A percentile compares a stretch with the other conserved stretches of the same genome.
phyloP scores from a whole-genome alignment of 2,329 filamentous ascomycete genomes.

The Rosellinia necatrix region DNA sequence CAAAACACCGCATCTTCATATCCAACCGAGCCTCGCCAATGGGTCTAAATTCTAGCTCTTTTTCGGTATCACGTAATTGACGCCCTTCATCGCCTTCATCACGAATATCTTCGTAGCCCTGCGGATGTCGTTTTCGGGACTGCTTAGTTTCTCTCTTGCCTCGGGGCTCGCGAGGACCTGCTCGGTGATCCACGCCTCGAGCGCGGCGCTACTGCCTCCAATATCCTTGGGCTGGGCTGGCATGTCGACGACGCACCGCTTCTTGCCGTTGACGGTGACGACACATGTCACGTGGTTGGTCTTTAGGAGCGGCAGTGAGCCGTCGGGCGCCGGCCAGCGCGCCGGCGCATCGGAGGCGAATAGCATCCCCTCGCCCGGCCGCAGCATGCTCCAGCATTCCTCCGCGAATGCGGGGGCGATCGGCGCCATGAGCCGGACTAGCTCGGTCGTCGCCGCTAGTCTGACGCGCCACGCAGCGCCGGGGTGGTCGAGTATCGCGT shows the following conservation, averaged over 20 bases:
- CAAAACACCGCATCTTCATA: background rate
- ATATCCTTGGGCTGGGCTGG: slow-evolving; percentile 53
- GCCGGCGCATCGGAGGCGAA: slow-evolving; percentile 46
- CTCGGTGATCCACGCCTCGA: slow-evolving; percentile 65
- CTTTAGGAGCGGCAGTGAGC: slow-evolving; percentile 54
- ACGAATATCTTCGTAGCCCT: slow-evolving; percentile 44
- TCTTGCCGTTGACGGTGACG: slow-evolving; percentile 81
- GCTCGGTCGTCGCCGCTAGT: slow-evolving; percentile 54
- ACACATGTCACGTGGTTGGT: slow-evolving; percentile 60
- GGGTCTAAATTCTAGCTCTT: background rate
- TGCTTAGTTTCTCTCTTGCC: slow-evolving; percentile 60
- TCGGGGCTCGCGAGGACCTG: slow-evolving; percentile 65
- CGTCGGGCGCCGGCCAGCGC: slow-evolving; percentile 64
- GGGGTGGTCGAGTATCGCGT: slow-evolving; percentile 59
- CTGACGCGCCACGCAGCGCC: slow-evolving; percentile 50
- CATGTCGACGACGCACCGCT: slow-evolving; percentile 70
- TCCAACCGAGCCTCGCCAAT: background rate
- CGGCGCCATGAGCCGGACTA: slow-evolving; percentile 77
- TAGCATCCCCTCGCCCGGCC: slow-evolving; percentile 45
- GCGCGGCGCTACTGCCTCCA: slow-evolving; percentile 34
- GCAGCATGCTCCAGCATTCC: slow-evolving; percentile 74
- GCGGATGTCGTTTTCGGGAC: slow-evolving; percentile 50
- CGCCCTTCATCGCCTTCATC: slow-evolving; percentile 62
- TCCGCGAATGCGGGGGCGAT: slow-evolving; percentile 81
- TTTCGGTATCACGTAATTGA: slow-evolving; percentile 68